These are phyloP conservation scores for Blastocrithidia nonstop DNA, from an alignment of 208 protist genomes.

Conservation along the genomic window DNA sequence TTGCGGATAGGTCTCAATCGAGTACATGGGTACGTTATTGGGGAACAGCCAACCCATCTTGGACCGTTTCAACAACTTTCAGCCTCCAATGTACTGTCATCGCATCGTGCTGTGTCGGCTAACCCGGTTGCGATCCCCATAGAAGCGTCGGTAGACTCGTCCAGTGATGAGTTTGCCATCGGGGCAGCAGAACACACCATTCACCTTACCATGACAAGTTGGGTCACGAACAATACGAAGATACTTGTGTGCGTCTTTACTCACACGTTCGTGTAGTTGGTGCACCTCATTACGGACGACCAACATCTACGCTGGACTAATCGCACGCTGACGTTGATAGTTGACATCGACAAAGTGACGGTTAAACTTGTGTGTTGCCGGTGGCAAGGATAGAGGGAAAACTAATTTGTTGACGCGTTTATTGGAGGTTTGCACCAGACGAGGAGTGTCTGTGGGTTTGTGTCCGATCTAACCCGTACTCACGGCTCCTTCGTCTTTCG, in stretches of 20 bases:
- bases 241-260: slow-evolving; percentile 26
- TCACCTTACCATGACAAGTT: slow-evolving; percentile 57
- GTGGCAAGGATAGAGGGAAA: slow-evolving; percentile 51
- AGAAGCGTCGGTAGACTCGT: slow-evolving; percentile 75
- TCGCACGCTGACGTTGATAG: slow-evolving; percentile 67
- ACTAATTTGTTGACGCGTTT: slow-evolving; percentile 57
- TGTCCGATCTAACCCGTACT: slow-evolving; percentile 48
- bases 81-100: slow-evolving; percentile 84
- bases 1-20: slow-evolving; percentile 57
- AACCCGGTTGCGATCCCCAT: slow-evolving; percentile 59
- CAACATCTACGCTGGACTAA: slow-evolving; percentile 70
- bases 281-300: slow-evolving; percentile 59
- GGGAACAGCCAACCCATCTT: slow-evolving; percentile 64
- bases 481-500: slow-evolving; percentile 7
- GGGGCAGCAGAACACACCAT: slow-evolving; percentile 65
- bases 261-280: slow-evolving; percentile 36
- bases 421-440: slow-evolving; percentile 28
- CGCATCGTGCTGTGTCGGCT: slow-evolving; percentile 40
- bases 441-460: slow-evolving; percentile 44
- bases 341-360: slow-evolving; percentile 68
- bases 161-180: slow-evolving; percentile 54
- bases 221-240: slow-evolving; percentile 68
- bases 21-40: slow-evolving; percentile 64
- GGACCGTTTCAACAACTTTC: slow-evolving; percentile 62
- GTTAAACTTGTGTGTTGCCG: slow-evolving; percentile 70